Conservation (phyloP, 305 asterid species). For the Fraxinus paxiana region DNA sequence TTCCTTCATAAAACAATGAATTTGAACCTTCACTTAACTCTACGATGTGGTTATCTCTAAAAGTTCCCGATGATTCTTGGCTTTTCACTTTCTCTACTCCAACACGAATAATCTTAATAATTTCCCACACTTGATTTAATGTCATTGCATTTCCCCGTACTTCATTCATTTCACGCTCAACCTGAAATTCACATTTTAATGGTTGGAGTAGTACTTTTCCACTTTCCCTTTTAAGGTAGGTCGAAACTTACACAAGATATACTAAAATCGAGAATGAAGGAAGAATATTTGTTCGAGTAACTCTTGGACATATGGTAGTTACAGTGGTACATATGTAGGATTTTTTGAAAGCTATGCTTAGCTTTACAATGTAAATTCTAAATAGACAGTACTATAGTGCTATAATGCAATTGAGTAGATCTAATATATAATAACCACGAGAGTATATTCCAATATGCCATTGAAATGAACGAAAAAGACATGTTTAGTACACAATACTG, state of each 20-base stretch:
- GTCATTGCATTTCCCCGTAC: neutral
- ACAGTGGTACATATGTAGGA: neutral
- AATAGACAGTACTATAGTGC: neutral
- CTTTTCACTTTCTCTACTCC: neutral
- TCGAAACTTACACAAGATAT: neutral
- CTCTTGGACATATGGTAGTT: neutral
- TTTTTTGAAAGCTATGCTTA: neutral
- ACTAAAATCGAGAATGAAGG: neutral
- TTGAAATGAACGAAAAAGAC: neutral
- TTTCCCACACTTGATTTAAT: neutral
- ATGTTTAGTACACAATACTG: neutral
- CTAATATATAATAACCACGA: neutral
- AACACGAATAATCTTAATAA: neutral
- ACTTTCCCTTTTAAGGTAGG: neutral
- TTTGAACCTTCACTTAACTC: neutral
- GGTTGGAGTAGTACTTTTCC: neutral
- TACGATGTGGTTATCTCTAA: neutral
- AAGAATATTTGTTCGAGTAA: neutral
- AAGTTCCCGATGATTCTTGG: neutral
- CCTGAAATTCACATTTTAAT: neutral
- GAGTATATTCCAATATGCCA: neutral
- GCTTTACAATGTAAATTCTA: neutral
- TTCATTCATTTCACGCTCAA: neutral
- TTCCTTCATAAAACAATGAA: neutral
- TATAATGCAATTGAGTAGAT: neutral